These are phyloP conservation scores for Tubosaeta brunneosetosa DNA, from an alignment of 768 basidiomycete species.

Conservation along the genomic window DNA sequence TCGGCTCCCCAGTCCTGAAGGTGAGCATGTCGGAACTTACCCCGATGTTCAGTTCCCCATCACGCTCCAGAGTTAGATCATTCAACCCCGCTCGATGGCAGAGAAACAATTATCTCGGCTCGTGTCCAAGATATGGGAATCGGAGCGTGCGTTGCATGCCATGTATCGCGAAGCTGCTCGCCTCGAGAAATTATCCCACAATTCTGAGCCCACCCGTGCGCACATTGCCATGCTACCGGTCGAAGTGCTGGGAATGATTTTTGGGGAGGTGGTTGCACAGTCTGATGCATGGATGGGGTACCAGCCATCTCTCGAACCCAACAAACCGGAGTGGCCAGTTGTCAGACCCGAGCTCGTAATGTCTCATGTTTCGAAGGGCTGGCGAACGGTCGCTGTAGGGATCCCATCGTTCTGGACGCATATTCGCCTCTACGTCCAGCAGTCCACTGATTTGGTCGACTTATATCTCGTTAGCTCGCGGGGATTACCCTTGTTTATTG, in stretches of 20 bases:
- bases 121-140: conserved; percentile 18
- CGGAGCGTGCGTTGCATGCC: conserved; percentile 13
- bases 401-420: conserved; percentile 39
- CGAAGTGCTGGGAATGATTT: conserved; percentile 26
- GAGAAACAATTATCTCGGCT: conserved; percentile 15
- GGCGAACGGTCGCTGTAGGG: conserved; percentile 38
- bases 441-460: conserved; percentile 23
- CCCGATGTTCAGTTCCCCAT: not conserved
- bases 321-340: conserved; percentile 8
- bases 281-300: conserved; percentile 2
- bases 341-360: conserved; percentile 30
- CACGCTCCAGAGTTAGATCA: conserved; percentile 4
- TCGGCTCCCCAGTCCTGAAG: not conserved
- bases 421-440: conserved; percentile 23
- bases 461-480: conserved; percentile 25
- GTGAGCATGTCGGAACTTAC: conserved; percentile 7
- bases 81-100: conserved; percentile 1
- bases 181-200: conserved; percentile 8
- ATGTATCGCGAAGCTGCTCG: conserved; percentile 18
- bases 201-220: not conserved
- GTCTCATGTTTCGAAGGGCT: conserved; percentile 40
- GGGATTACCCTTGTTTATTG: conserved; percentile 19
- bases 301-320: not conserved
- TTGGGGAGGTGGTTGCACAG: conserved; percentile 14
- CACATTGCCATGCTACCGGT: conserved; percentile 21